Evolutionary conservation across 2,329 filamentous ascomycete species (phyloP), one percentile per base, ranked within the genome.

Genomic region (Arthrocladium fulminans): DNA sequence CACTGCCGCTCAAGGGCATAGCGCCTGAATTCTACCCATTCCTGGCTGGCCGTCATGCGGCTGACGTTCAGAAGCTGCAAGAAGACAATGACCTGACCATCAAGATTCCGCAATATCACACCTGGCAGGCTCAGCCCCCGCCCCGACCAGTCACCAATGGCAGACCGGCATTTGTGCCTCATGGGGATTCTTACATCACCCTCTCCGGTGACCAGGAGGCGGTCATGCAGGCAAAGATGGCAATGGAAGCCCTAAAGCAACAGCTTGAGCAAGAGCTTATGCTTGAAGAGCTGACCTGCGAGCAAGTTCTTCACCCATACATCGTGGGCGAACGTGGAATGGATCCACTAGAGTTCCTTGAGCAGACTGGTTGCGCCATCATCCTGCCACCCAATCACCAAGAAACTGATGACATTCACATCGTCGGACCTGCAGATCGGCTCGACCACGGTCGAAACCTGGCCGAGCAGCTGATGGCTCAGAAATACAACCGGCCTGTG

Each of bases 21-120:
- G 89, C 92, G 6, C 79, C 88, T 22, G 88, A 95, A 64, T 94
- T 92, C 67, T 98, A 92, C 68, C 90, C 90, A 45, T 98, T 98
- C 73, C 83, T 98, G 65, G 84, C 88, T 20, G 88, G 88, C 42
- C 80, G 83, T 8, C 78, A 84, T 63, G 86, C 88, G 63, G 72
- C 77, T 40, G 72, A 80, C 44, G 69, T 87, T 48, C 74, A 79
- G 55, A 76, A 77, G 30, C 73, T 95, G 45, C 84, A 90, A 66
- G 71, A 81, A 51, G 78, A 78, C 53, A 84, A 83, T 53, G 86
- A 87, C 53, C 74, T 95, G 29, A 83, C 86, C 63, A 76, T 98
- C 54, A 80, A 86, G 49, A 83, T 98, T 40, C 92, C 92, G 37
- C 76, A 84, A 45, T 86, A 94, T 65, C 80, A 87, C 64, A 83